Conservation (phyloP, 257 asterid genomes). For the Solanum acaule region DNA sequence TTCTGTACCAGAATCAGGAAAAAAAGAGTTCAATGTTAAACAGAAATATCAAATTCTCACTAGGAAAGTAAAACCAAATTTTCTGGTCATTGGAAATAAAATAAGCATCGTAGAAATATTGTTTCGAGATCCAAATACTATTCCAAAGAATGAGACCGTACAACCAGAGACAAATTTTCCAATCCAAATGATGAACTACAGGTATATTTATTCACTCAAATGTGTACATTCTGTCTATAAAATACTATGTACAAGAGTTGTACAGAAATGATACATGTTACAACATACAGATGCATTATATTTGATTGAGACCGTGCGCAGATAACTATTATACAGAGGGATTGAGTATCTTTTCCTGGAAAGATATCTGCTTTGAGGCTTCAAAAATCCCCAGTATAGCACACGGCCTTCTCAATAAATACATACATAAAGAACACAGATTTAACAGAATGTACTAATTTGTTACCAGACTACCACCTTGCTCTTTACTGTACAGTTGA, state of each 20-base stretch:
- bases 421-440: background rate
- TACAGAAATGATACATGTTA: background rate
- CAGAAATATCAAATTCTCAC: background rate
- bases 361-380: background rate
- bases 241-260: background rate
- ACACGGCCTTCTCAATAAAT: background rate
- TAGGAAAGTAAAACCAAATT: background rate
- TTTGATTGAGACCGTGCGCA: background rate
- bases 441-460: background rate
- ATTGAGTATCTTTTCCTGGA: background rate
- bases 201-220: background rate
- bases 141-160: background rate
- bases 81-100: background rate
- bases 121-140: background rate
- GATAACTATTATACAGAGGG: background rate
- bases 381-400: background rate
- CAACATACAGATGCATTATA: background rate
- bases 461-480: background rate
- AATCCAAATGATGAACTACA: background rate
- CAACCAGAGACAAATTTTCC: background rate
- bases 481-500: constrained; percentile 21
- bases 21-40: too few species aligned
- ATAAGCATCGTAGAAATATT: background rate
- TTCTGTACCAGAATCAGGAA: too few species aligned
- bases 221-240: background rate